Percentiles rank a stretch among this genome's conserved stretches.
These are phyloP conservation scores for Heritiera littoralis DNA, from an alignment of 345 rosid genomes.

Conservation along the genomic window DNA sequence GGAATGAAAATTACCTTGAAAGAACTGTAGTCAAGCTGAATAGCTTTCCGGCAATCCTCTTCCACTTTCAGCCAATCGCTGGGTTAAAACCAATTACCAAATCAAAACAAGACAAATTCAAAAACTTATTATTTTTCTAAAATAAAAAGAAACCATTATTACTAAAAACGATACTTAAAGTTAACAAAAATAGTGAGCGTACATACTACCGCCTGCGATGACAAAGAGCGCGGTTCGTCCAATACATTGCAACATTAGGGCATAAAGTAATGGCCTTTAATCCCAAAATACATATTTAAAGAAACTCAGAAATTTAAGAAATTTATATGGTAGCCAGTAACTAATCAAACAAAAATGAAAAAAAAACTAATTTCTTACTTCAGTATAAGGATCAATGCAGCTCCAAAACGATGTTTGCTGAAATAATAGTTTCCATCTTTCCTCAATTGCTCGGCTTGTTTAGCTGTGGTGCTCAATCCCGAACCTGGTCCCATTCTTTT, in stretches of 20 bases:
- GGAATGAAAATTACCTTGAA: constrained; percentile 52
- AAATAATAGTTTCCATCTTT: constrained; percentile 68
- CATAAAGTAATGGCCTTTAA: constrained; percentile 81
- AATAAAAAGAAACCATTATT: neutral
- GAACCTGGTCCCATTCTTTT: constrained; percentile 38
- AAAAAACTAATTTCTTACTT: constrained; percentile 41
- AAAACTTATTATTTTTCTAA: neutral
- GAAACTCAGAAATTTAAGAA: neutral
- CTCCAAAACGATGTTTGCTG: constrained; percentile 64
- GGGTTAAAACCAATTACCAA: constrained; percentile 20
- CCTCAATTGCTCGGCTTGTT: constrained; percentile 70
- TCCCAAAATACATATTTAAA: neutral
- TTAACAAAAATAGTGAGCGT: neutral
- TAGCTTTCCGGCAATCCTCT: constrained; percentile 77
- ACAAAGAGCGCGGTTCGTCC: constrained; percentile 95
- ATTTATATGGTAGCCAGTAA: neutral
- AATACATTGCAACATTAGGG: constrained; percentile 80
- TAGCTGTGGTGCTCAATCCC: constrained; percentile 36
- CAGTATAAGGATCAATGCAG: constrained; percentile 95
- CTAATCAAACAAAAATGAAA: neutral
- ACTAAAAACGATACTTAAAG: neutral
- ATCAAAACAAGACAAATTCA: neutral
- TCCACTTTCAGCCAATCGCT: constrained; percentile 89
- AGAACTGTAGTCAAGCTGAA: constrained; percentile 63
- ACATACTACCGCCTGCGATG: constrained; percentile 86